Conservation (phyloP, 805 yeast genomes). For the Kazachstania taianensis region DNA sequence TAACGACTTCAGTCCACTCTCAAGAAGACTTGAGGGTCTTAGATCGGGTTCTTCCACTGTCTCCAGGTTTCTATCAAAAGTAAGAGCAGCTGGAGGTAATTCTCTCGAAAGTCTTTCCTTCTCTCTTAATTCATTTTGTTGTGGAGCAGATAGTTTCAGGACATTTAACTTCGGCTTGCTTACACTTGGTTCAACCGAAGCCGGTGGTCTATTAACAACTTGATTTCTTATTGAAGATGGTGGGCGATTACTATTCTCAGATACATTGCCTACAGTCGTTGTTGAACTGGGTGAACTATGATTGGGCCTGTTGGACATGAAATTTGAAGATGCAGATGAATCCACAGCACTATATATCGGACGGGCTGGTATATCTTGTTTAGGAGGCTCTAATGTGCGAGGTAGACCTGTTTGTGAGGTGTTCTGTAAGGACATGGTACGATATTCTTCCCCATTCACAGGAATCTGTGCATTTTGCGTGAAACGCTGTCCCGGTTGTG, state of each 20-base stretch:
- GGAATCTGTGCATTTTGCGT: too few relatives aligned
- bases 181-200: background rate
- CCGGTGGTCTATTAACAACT: conserved; percentile 1
- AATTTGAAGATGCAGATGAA: conserved; percentile 1
- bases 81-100: conserved; percentile 7
- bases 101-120: conserved; percentile 10
- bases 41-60: too few relatives aligned
- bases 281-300: too few relatives aligned
- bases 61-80: conserved; percentile 7
- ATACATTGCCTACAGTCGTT: background rate
- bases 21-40: conserved; percentile 16
- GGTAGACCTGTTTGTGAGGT: too few relatives aligned
- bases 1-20: conserved; percentile 13
- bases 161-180: conserved; percentile 16
- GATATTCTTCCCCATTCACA: too few relatives aligned
- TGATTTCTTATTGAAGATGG: conserved; percentile 11
- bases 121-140: conserved; percentile 16
- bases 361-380: too few relatives aligned
- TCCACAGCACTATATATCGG: too few relatives aligned
- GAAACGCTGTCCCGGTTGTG: background rate
- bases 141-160: conserved; percentile 20
- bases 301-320: too few relatives aligned
- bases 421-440: too few relatives aligned
- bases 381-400: too few relatives aligned
- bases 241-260: too few relatives aligned